Evolutionary conservation across 805 yeast species (phyloP), one percentile per base, ranked within the genome.

Genomic region (Yamadazyma endophytica): DNA sequence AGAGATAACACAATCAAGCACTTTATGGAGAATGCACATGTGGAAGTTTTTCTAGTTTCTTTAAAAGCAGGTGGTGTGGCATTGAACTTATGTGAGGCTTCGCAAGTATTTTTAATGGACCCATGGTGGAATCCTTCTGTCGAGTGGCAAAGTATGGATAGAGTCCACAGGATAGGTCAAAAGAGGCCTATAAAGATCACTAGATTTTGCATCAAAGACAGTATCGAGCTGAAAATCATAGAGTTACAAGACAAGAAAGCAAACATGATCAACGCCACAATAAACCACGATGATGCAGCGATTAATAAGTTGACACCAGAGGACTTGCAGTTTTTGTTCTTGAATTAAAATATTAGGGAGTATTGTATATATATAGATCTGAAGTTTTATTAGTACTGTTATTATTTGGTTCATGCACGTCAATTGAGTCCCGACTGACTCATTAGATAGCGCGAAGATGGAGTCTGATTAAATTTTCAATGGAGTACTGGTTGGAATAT

Each of bases 71-170:
- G 99, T 44, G 99, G 99, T 61, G 98, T 92, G 25, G 98, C 98
- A 0, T 68, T 92, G 43, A 92, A 92, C 54, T 68, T 92, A 42
- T 90, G 96, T 50, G 99, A 94, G 50, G 97, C 98, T 0, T 88
- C 94, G 2, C 97, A 90, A 50, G 97, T 92, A 28, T 92, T 92
- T 46, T 70, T 92, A 26, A 68, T 92, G 68, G 99, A 92, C 49
- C 97, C 97, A 21, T 92, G 98, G 98, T 92, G 98, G 97, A 94
- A 92, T 54, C 97, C 97, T 1, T 83, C 95, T 44, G 92, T 90
- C 6, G 98, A 92, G 56, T 92, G 97, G 88, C 99, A 92, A 56
- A 82, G 94, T 30, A 96, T 95, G 58, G 99, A 92, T 58, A 78
- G 99, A 62, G 97, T 92, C 14, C 97, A 92, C 59, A 77, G 99